A percentile compares a stretch with the other conserved stretches of the same genome.
Evolutionary conservation across 805 yeast species (phyloP).

Genomic region (Yamadazyma endophytica): DNA sequence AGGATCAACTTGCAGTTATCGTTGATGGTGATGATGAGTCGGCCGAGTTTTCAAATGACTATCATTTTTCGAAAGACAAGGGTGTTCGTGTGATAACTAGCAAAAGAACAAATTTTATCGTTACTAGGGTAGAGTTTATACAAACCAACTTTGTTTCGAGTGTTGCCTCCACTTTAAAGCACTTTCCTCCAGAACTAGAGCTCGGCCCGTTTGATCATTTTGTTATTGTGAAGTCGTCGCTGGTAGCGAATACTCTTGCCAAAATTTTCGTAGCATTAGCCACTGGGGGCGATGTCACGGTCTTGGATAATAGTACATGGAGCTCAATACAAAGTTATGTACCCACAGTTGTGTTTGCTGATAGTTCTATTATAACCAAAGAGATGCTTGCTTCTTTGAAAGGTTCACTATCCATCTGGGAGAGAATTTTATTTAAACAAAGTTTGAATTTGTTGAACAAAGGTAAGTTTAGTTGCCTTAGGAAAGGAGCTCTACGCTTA

Average conservation of each 20-base stretch:
- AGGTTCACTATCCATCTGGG: not conserved
- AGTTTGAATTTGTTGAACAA: constrained; percentile 42
- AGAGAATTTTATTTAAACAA: constrained; percentile 15
- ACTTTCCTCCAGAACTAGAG: constrained; percentile 26
- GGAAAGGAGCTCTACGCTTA: constrained; percentile 23
- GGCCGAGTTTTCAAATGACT: constrained; percentile 22
- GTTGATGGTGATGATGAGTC: constrained; percentile 1
- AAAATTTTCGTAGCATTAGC: constrained; percentile 40
- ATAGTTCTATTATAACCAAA: constrained; percentile 3
- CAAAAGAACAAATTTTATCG: constrained; percentile 9
- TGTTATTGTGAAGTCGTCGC: constrained; percentile 15
- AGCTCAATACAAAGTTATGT: constrained; percentile 9
- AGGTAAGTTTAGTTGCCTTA: constrained; percentile 40
- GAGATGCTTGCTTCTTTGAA: not conserved
- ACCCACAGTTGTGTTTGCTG: constrained; percentile 28
- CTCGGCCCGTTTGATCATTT: constrained; percentile 16
- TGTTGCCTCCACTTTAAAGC: constrained; percentile 48
- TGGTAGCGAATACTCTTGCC: constrained; percentile 23
- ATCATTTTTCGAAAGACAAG: constrained; percentile 28
- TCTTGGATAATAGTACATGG: constrained; percentile 12
- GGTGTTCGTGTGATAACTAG: constrained; percentile 30
- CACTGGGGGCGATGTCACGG: constrained; percentile 21
- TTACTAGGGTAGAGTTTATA: constrained; percentile 29
- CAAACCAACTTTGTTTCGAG: constrained; percentile 53
- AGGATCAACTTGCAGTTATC: constrained; percentile 1